Evolutionary conservation across 345 rosid species (phyloP), one percentile per base, ranked within the genome.

Genomic region (Odontarrhena argentea): DNA sequence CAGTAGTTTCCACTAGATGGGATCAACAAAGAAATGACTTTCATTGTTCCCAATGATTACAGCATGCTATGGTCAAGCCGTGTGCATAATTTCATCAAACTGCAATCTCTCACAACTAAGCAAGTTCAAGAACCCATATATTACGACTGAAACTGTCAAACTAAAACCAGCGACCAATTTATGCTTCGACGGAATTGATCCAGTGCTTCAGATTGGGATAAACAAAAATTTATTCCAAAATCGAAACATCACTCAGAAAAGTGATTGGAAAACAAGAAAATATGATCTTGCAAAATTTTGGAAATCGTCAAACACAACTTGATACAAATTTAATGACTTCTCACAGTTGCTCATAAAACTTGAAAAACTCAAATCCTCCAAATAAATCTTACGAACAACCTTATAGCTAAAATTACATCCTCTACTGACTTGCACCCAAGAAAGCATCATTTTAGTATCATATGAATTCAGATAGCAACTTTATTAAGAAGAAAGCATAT

Each of bases 401-500:
- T 3, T 36, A 7, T 36, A 36, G 38, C 38, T 2, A 36, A 36
- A 36, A 5, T 5, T 8, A 36, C 2, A 5, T 7, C 7, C 9
- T 36, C 2, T n/a, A n/a, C n/a, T n/a, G n/a, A n/a, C n/a, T n/a
- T n/a, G n/a, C n/a, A n/a, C n/a, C n/a, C n/a, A 63, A 55, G 44
- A 51, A 60, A 59, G 32, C 50, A 59, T 43, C 9, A 0, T 18
- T 61, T 35, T 43, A 28, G 66, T 3, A 43, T 45, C 32, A 44
- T 42, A 32, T 9, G 44, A 4, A 30, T 52, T 30, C 6, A 42
- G 11, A 6, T 7, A 65, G 8, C 11, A 26, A 42, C 7, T 40
- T 38, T 40, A 41, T 10, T 6, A 1, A 65, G 2, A 57, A 67
- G 47, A 62, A 43, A 26, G 15, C 10, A 43, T 7, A 45, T 42